Conservation (phyloP, 2,329 filamentous ascomycete genomes). For the Cordyceps fumosorosea region DNA sequence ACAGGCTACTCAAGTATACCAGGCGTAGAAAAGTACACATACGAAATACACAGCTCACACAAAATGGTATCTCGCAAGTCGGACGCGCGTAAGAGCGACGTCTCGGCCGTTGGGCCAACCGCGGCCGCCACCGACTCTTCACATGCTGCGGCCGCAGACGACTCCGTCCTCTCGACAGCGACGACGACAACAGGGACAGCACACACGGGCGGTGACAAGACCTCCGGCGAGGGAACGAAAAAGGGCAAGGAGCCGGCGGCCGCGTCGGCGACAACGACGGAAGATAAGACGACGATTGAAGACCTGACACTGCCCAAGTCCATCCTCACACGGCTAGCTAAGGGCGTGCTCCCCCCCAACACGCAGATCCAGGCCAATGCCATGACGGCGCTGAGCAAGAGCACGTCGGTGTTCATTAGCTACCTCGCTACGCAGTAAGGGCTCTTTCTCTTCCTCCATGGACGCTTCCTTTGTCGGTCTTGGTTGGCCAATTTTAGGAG, state of each 20-base stretch:
- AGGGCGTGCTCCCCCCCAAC: slow-evolving; percentile 72
- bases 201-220: slow-evolving; percentile 38
- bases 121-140: slow-evolving; percentile 23
- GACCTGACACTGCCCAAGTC: slow-evolving; percentile 74
- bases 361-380: slow-evolving; percentile 81
- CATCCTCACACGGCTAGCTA: slow-evolving; percentile 72
- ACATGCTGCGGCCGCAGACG: background rate
- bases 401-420: slow-evolving; percentile 77
- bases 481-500: no score
- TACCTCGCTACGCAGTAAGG: slow-evolving; percentile 66
- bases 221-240: slow-evolving; percentile 17
- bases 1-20: background rate
- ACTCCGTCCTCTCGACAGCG: background rate
- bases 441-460: background rate
- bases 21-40: background rate
- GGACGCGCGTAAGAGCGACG: slow-evolving; percentile 55
- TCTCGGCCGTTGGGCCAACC: slow-evolving; percentile 30
- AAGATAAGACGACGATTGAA: slow-evolving; percentile 29
- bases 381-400: slow-evolving; percentile 71
- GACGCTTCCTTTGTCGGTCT: no score
- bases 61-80: background rate
- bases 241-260: slow-evolving; percentile 28
- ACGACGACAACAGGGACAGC: slow-evolving; percentile 22
- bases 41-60: background rate
- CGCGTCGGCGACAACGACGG: background rate